Conservation (phyloP, 1,284 basidiomycete species). For the Pyrrhoderma noxium region DNA sequence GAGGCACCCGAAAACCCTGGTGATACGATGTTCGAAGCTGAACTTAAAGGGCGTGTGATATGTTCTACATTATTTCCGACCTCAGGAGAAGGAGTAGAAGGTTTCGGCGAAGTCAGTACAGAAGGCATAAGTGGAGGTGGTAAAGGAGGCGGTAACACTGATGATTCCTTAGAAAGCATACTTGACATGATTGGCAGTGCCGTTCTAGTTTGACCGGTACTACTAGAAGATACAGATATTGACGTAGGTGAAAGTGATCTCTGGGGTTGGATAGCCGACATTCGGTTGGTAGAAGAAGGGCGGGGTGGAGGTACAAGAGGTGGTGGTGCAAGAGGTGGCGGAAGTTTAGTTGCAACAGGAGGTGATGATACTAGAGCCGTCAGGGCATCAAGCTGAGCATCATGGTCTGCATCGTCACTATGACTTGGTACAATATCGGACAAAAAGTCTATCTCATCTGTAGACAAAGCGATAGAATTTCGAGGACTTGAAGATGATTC, state of each 20-base stretch:
- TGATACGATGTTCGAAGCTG: too few species aligned
- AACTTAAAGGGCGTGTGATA: too few species aligned
- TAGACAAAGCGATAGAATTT: constrained; percentile 53
- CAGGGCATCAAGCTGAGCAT: constrained; percentile 33
- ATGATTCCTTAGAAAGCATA: too few species aligned
- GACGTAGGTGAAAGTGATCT: background rate
- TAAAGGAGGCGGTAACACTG: constrained; percentile 14
- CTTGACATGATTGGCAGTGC: too few species aligned
- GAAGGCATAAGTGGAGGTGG: constrained; percentile 15
- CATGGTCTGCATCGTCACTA: constrained; percentile 34
- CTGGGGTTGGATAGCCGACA: background rate
- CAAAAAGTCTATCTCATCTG: constrained; percentile 69
- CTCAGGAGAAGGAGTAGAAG: constrained; percentile 24
- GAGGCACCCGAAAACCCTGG: too few species aligned
- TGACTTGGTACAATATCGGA: constrained; percentile 61
- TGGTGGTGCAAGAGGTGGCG: constrained; percentile 40
- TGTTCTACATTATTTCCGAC: background rate
- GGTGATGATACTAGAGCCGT: constrained; percentile 35
- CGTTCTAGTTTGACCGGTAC: too few species aligned
- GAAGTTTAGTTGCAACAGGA: constrained; percentile 39
- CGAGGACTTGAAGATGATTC: constrained; percentile 30
- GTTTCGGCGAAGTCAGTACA: constrained; percentile 16
- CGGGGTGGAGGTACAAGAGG: constrained; percentile 22
- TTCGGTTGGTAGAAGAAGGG: constrained; percentile 7
- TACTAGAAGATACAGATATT: background rate